Base-by-base conservation (phyloP, 2,329 filamentous ascomycete species). In the Pseudopithomyces chartarum region DNA sequence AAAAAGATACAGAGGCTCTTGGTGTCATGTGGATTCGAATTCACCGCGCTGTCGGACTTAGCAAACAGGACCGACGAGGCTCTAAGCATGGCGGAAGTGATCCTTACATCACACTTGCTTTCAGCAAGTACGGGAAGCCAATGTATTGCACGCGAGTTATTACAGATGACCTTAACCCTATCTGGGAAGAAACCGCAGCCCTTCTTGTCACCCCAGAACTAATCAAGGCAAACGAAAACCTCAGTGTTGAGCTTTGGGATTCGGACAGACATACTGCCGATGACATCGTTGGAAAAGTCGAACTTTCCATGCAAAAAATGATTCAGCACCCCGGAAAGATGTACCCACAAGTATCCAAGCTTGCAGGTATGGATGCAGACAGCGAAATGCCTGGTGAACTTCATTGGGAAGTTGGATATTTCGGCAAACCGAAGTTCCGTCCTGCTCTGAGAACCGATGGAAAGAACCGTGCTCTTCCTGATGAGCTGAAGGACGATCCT, bases 121-220 rank as follows among this genome's bases (percentile, higher is more conserved):
- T 96, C 81, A 96, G 91, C 68, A 97, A 98, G 75, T 98, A 97
- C 66, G 91, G 90, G 55, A 99, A 99, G 78, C 94, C 94, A 1
- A 96, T 97, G 85, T 98, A 97, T 77, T 97, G 93, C 76, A 98
- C 95, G 1, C 88, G 95, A 46, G 93, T 98, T 50, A 97, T 98
- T 61, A 92, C 94, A 51, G 94, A 98, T 69, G 90, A 97, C 64
- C 83, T 97, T 53, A 96, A 98, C 69, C 95, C 95, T 0, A 83
- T 97, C 4, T 98, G 96, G 81, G 90, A 95, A 68, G 95, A 98
- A 77, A 90, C 87, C 1, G 88, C 91, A 42, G 92, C 91, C 23
- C 82, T 98, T 17, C 80, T 97, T 15, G 91, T 99, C 6, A 97
- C 91, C 0, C 85, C 91, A 0, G 93, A 97, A 62, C 82, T 97